Percentiles rank a stretch among this genome's conserved stretches.
phyloP scores from a whole-genome alignment of 495 filamentous ascomycete genomes.

The Penicillium ochrochloron region DNA sequence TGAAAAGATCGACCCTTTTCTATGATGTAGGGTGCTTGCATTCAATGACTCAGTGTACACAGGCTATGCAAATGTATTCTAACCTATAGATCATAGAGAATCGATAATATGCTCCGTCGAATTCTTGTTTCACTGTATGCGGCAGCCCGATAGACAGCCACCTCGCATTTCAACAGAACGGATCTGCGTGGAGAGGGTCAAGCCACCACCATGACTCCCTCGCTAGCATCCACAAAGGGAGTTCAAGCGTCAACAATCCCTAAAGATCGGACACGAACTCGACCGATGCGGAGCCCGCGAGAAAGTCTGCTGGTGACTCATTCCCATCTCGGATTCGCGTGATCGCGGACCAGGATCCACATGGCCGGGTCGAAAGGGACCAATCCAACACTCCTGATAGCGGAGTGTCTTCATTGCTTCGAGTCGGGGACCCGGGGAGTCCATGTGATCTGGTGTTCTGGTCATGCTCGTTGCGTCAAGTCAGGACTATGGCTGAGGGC shows the following conservation, averaged over 20 bases:
- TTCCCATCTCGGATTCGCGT: slow-evolving; percentile 30
- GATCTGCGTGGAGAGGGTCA: slow-evolving; percentile 3
- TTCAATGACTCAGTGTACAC: background rate
- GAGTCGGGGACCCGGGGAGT: slow-evolving; percentile 46
- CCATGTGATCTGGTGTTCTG: slow-evolving; percentile 42
- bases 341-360: slow-evolving; percentile 36
- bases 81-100: slow-evolving; percentile 7
- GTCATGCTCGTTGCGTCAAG: slow-evolving; percentile 16
- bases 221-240: slow-evolving; percentile 29
- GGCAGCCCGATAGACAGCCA: slow-evolving; percentile 2
- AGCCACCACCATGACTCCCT: slow-evolving; percentile 7
- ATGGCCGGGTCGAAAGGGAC: slow-evolving; percentile 48
- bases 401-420: slow-evolving; percentile 52
- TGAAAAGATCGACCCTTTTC: background rate
- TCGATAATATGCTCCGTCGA: background rate
- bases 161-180: slow-evolving; percentile 7
- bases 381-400: slow-evolving; percentile 43
- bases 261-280: slow-evolving; percentile 44
- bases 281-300: slow-evolving; percentile 29
- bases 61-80: slow-evolving; percentile 6
- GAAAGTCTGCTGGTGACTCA: slow-evolving; percentile 26
- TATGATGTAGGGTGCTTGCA: background rate
- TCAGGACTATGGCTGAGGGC: slow-evolving; percentile 19
- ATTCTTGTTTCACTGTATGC: slow-evolving; percentile 12
- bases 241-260: slow-evolving; percentile 45